Conservation (phyloP, 164 flowering plant genomes). For the Liquidambar formosana region DNA sequence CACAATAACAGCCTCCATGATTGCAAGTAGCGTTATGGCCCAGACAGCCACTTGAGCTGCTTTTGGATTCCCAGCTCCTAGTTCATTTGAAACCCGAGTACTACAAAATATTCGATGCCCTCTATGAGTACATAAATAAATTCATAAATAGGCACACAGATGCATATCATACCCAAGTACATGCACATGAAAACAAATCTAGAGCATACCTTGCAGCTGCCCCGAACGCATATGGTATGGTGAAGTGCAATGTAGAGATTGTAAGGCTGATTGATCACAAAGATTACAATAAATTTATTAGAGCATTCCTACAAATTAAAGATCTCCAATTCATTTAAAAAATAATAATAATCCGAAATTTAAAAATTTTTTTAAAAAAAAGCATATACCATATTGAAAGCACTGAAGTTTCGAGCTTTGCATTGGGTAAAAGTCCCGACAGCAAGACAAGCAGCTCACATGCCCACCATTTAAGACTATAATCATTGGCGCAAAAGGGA, state of each 20-base stretch:
- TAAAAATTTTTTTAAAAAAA: not conserved
- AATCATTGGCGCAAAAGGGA: not conserved
- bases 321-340: not conserved
- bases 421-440: conserved; percentile 41
- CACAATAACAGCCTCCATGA: conserved; percentile 21
- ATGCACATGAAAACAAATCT: not conserved
- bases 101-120: conserved; percentile 15
- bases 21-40: conserved; percentile 19
- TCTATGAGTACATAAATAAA: no score
- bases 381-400: conserved; percentile 34
- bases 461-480: conserved; percentile 41
- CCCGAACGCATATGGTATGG: conserved; percentile 32
- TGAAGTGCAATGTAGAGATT: conserved; percentile 21
- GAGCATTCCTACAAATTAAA: not conserved
- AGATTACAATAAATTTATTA: not conserved
- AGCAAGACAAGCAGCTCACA: conserved; percentile 33
- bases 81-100: conserved; percentile 42
- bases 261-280: conserved; percentile 23
- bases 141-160: not conserved
- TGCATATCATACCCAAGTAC: not conserved
- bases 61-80: conserved; percentile 44
- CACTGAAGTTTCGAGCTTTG: conserved; percentile 40
- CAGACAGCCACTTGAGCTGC: conserved; percentile 33
- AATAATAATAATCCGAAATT: no score
- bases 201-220: conserved; percentile 30